Evolutionary conservation across 768 basidiomycete species (phyloP), one percentile per base, ranked within the genome.

Genomic region (Pseudohyphozyma bogoriensis): DNA sequence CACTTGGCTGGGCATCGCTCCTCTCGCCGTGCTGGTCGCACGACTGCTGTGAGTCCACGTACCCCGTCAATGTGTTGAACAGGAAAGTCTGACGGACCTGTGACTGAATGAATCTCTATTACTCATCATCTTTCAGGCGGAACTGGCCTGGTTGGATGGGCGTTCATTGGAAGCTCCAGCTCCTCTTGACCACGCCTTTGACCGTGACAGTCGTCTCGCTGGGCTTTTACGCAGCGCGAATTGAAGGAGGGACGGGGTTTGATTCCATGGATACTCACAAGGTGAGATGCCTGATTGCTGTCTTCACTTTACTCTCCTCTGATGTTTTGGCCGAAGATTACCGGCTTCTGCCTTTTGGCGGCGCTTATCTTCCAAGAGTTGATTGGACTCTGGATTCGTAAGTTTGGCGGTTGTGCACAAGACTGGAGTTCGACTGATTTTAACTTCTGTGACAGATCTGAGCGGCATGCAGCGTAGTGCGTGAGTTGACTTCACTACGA

Each of bases 1-100:
- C 0, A 47, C 60, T 22, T 65, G 64, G 64, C 55, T n/a, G 29
- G 39, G 33, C 3, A 15, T 3, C 0, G 26, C 45, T 42, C 49
- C 50, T 9, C 5, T 32, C 13, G 50, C 33, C 4, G 50, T 51
- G 6, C 33, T 51, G 33, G 33, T 32, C 8, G 50, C 50, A 1
- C 33, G 50, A 3, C 50, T 51, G 20, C 15, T 20, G 50, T 20
- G 50, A 16, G 5, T 51, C 12, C 50, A 51, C 6, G 50, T 51
- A 13, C 2, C 15, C 18, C 5, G 28, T 46, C 45, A n/a, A 2
- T 47, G 24, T 24, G n/a, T 47, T 5, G 15, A 6, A 16, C 45
- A 7, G 10, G 37, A 37, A 37, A 10, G 37, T 10, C 37, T 10
- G 11, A 10, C 37, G 18, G 11, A 37, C 18, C 37, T 37, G n/a